Percentiles rank a stretch among this genome's conserved stretches.
Conservation (phyloP, 2,329 filamentous ascomycete genomes). For the Clonostachys chloroleuca region DNA sequence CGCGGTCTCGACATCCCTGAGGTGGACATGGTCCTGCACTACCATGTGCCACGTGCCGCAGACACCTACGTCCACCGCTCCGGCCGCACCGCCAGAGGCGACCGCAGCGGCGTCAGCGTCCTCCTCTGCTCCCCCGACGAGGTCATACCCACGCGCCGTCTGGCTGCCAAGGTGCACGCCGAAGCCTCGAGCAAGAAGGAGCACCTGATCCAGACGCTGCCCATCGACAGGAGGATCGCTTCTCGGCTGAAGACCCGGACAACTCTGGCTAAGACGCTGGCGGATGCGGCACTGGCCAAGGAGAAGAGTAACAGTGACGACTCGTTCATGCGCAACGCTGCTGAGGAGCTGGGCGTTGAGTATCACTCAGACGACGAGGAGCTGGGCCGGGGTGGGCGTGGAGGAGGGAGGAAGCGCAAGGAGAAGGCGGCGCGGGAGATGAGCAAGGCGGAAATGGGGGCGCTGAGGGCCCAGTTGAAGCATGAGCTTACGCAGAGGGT, state of each 20-base stretch:
- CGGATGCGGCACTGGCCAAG: conserved; percentile 79
- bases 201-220: conserved; percentile 74
- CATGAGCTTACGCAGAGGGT: conserved; percentile 67
- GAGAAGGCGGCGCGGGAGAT: conserved; percentile 65
- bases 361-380: conserved; percentile 89
- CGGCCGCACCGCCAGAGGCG: conserved; percentile 85
- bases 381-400: conserved; percentile 63
- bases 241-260: conserved; percentile 72
- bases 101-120: conserved; percentile 73
- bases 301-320: conserved; percentile 83
- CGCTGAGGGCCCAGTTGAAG: conserved; percentile 67
- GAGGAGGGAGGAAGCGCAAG: conserved; percentile 68
- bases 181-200: conserved; percentile 44
- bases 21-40: conserved; percentile 88
- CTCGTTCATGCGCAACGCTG: conserved; percentile 76
- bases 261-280: conserved; percentile 78
- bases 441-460: conserved; percentile 69
- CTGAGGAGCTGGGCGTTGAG: conserved; percentile 89
- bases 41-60: conserved; percentile 87
- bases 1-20: conserved; percentile 89
- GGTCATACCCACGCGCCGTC: conserved; percentile 74
- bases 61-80: conserved; percentile 96
- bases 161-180: conserved; percentile 85
- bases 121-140: conserved; percentile 90
- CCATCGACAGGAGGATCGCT: conserved; percentile 78